Evolutionary conservation across 2,329 filamentous ascomycete species (phyloP), one percentile per base, ranked within the genome.

Genomic region (Colletotrichum aenigma): DNA sequence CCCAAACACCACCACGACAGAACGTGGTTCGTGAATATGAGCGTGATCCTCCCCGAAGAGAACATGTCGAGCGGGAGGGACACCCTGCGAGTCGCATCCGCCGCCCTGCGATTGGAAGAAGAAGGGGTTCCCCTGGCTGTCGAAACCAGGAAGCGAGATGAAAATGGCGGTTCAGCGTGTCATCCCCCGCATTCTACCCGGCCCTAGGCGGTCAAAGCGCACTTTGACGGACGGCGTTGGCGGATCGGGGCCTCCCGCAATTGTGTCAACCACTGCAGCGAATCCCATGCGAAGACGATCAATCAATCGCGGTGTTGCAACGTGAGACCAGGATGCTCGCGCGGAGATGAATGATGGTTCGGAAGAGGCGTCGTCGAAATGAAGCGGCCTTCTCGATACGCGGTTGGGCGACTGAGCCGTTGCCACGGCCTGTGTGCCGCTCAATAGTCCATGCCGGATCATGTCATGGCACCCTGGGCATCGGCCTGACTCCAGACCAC

Each of bases 121-220:
- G 55, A 61, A 74, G 62, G 72, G 69, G 38, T 55, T 34, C 68
- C 68, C 72, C 60, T 71, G 67, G 26, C 68, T 66, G 61, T 71
- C 68, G 62, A 65, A 75, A 60, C 28, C 72, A 55, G 24, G 61
- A 60, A 66, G 72, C 62, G 68, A 67, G 72, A 71, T 75, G 61
- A 75, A 32, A 66, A 70, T 71, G 48, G 68, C 34, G n/a, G 16
- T n/a, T 32, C 52, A 66, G 68, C 18, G 62, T 66, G n/a, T 62
- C 52, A 55, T 61, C 61, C 72, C 52, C 68, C 36, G 61, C 62
- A 66, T 24, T 71, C 52, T 30, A 55, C 68, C 61, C 18, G 72
- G 55, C 62, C 28, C 21, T 55, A n/a, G 64, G 52, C 36, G 69
- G 68, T 34, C 72, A 75, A 71, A 75, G 68, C 72, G 55, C 38